These are phyloP conservation scores for Coix lacrymajobi DNA, from an alignment of 176 grass and related monocot genomes.

Conservation along the genomic window DNA sequence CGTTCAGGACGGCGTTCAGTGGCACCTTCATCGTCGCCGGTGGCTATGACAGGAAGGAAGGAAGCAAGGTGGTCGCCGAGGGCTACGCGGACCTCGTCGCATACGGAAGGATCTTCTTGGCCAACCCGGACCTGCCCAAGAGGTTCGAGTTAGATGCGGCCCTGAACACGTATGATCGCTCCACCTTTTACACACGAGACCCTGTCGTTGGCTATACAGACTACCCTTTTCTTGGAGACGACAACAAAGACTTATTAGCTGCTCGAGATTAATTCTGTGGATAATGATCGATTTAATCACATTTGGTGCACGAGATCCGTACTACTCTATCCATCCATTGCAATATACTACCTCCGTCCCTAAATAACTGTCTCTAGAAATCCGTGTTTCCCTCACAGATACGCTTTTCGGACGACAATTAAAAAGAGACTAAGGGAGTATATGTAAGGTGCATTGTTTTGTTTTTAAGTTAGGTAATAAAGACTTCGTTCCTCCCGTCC, in stretches of 20 bases:
- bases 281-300: too few relatives aligned
- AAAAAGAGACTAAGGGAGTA: too few relatives aligned
- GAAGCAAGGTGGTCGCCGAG: not conserved
- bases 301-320: too few relatives aligned
- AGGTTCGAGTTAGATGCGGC: not conserved
- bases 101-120: not conserved
- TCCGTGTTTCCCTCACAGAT: too few relatives aligned
- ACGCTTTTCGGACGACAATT: too few relatives aligned
- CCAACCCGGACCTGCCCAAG: not conserved
- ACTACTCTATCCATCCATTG: too few relatives aligned
- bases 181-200: not conserved
- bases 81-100: constrained; percentile 1
- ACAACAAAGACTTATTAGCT: not conserved
- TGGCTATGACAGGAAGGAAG: not conserved
- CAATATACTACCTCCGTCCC: too few relatives aligned
- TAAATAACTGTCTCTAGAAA: too few relatives aligned
- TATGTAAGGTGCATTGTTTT: too few relatives aligned
- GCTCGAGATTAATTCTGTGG: not conserved
- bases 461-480: too few relatives aligned
- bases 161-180: not conserved
- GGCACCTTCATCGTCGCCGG: constrained; percentile 17
- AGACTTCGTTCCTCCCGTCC: too few relatives aligned
- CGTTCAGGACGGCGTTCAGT: not conserved
- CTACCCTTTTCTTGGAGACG: not conserved
- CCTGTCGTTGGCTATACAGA: not conserved